Base-by-base conservation (phyloP, 495 filamentous ascomycete genomes). In the Parathielavia appendiculata region DNA sequence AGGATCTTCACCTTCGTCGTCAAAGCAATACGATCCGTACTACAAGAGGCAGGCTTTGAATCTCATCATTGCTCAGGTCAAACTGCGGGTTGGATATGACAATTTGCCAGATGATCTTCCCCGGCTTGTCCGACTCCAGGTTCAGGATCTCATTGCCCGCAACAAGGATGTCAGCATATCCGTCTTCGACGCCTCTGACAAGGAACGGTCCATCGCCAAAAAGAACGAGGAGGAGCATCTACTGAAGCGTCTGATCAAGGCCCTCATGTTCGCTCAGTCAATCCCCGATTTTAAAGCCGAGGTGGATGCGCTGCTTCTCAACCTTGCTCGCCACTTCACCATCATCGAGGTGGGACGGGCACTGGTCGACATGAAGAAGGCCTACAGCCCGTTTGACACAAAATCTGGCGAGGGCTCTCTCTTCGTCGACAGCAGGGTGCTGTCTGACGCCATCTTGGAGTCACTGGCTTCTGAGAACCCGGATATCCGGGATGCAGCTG, bases 21-120 rank as follows among this genome's bases (percentile, higher is more conserved):
- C 80, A 16, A 81, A 80, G 70, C 85, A 87, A 55, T 86, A 85
- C 11, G 92, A 97, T 64, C 69, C 73, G 9, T 92, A 88, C 65
- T 95, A 97, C 75, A 97, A 97, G 72, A 86, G 90, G 66, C 92
- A 97, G 67, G 91, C 95, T 0, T 83, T 96, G 55, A 83, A 89
- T 46, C 77, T 97, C 54, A 83, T 99, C 50, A 87, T 86, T 54
- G 81, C 91, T 4, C 90, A 97, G 62, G 72, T 95, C 38, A 99
- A 97, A 69, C 79, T 97, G 26, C 82, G 90, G 48, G 87, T 99
- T 55, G 93, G 95, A 10, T 81, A 83, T 60, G 92, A 97, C 66
- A 88, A 78, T 59, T 73, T 97, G 9, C 92, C 92, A 0, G 93
- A 97, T 34, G 92, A 97, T 61, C 83, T 97, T 61, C 82, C 87